Percentiles rank a stretch among this genome's conserved stretches.
Conservation (phyloP, 2,329 filamentous ascomycete genomes). For the Verticillium isaacii region DNA sequence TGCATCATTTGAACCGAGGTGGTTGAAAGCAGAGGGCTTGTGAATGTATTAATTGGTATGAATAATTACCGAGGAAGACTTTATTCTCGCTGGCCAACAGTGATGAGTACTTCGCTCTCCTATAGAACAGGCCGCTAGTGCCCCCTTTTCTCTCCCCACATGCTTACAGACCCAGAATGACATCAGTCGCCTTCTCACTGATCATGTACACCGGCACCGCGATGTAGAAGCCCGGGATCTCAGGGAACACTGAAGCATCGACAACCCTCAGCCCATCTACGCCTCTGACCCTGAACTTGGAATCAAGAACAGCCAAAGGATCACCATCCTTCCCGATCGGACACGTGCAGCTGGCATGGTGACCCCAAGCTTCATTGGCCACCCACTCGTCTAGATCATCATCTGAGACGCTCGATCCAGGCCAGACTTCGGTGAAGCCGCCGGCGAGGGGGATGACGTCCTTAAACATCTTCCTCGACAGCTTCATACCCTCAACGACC, state of each 20-base stretch:
- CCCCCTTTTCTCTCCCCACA: neutral
- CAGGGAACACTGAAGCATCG: slow-evolving; percentile 53
- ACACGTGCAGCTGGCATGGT: slow-evolving; percentile 52
- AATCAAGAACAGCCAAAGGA: slow-evolving; percentile 48
- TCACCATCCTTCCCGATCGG: slow-evolving; percentile 51
- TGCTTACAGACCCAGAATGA: slow-evolving; percentile 1
- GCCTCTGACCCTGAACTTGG: slow-evolving; percentile 49
- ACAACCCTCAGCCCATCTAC: slow-evolving; percentile 51
- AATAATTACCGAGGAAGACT: too few species aligned
- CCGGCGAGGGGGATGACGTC: slow-evolving; percentile 21
- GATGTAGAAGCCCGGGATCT: slow-evolving; percentile 43
- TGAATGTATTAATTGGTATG: too few species aligned
- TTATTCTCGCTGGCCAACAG: too few species aligned
- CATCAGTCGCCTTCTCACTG: slow-evolving; percentile 46
- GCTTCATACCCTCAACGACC: slow-evolving; percentile 39
- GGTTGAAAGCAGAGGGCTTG: too few species aligned
- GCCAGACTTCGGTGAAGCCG: slow-evolving; percentile 18
- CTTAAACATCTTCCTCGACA: slow-evolving; percentile 30
- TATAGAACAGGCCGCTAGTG: neutral
- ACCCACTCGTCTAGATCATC: slow-evolving; percentile 42
- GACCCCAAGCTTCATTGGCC: slow-evolving; percentile 47
- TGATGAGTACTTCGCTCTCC: neutral
- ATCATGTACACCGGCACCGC: slow-evolving; percentile 47
- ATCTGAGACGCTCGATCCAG: slow-evolving; percentile 31
- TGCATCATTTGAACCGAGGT: neutral